Percentiles rank a stretch among this genome's conserved stretches.
These are phyloP conservation scores for Cyamopsis tetragonoloba DNA, from an alignment of 306 rosid genomes.

Conservation along the genomic window DNA sequence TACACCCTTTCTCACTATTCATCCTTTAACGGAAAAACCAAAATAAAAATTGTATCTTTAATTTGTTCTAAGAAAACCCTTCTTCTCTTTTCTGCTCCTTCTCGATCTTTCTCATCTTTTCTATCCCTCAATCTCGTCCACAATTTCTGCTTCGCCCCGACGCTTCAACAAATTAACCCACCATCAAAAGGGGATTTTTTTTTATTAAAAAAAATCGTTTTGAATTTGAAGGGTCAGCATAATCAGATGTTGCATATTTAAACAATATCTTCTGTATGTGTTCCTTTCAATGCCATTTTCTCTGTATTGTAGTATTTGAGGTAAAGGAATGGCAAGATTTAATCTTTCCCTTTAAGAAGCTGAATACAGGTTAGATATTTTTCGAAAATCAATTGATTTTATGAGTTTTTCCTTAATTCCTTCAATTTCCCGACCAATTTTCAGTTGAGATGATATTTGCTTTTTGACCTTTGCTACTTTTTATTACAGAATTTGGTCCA, in stretches of 20 bases:
- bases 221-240: neutral
- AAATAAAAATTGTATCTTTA: no score
- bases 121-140: neutral
- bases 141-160: neutral
- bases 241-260: neutral
- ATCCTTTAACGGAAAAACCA: constrained; percentile 38
- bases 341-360: constrained; percentile 28
- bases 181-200: neutral
- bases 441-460: neutral
- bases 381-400: constrained; percentile 3
- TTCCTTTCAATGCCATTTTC: neutral
- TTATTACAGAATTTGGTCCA: constrained; percentile 25
- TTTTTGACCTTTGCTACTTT: neutral
- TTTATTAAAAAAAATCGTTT: neutral
- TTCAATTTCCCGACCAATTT: neutral
- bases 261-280: neutral
- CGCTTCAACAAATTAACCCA: no score
- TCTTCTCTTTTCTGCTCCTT: neutral
- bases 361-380: constrained; percentile 26
- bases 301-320: neutral
- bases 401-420: constrained; percentile 10
- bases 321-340: constrained; percentile 29
- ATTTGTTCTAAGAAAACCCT: no score
- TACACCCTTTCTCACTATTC: constrained; percentile 17
- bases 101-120: neutral